Evolutionary conservation across 257 asterid species (phyloP).

Genomic region (Echites panduratus): DNA sequence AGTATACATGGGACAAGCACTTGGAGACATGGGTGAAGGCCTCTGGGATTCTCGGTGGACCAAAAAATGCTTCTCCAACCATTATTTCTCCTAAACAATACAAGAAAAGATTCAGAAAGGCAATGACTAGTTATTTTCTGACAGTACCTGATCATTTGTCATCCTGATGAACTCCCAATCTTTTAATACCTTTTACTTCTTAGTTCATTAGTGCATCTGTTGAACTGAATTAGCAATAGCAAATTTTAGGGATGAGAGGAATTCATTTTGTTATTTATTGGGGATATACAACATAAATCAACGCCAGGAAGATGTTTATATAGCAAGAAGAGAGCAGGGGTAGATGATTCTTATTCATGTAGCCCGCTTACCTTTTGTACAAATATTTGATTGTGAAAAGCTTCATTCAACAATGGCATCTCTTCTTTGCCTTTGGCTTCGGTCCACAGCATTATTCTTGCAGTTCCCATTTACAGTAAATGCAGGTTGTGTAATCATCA

Average conservation of each 20-base stretch:
- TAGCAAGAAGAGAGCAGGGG: conserved; percentile 6
- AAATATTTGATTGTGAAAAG: conserved; percentile 11
- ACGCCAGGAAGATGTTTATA: conserved; percentile 9
- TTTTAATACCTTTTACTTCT: background rate
- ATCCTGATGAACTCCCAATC: conserved; percentile 19
- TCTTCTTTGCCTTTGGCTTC: background rate
- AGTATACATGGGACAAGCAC: conserved; percentile 98
- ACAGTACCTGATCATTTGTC: conserved; percentile 94
- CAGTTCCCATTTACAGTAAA: no score
- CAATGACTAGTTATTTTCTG: conserved; percentile 84
- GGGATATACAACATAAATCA: background rate
- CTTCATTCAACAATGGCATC: conserved; percentile 7
- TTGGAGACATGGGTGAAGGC: conserved; percentile 96
- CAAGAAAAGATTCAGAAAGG: conserved; percentile 94
- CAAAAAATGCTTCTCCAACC: conserved; percentile 84
- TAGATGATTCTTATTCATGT: conserved; percentile 5
- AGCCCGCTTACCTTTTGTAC: conserved; percentile 16
- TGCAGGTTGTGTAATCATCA: no score
- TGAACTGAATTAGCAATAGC: conserved; percentile 3
- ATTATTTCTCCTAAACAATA: conserved; percentile 85
- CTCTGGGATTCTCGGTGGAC: conserved; percentile 90
- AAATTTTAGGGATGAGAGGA: conserved; percentile 8
- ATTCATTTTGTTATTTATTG: conserved; percentile 8
- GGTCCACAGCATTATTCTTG: no score
- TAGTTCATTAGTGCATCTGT: conserved; percentile 12